Conservation (phyloP, 2,329 filamentous ascomycete genomes). For the Ceratocystis cubensis region DNA sequence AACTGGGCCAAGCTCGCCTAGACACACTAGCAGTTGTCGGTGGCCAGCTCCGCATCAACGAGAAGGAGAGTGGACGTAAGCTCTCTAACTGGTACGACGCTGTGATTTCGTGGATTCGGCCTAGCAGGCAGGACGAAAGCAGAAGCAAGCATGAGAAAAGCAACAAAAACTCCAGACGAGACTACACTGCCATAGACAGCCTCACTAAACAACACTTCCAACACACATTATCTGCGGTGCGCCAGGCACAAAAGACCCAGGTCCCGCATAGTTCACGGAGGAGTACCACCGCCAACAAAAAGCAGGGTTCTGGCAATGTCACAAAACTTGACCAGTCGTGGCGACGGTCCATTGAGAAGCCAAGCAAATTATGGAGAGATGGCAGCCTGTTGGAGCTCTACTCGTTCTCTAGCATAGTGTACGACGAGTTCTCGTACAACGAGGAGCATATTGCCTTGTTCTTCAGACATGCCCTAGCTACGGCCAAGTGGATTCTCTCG, state of each 20-base stretch:
- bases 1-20: slow-evolving; percentile 13
- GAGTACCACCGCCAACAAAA: not conserved
- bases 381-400: slow-evolving; percentile 29
- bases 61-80: slow-evolving; percentile 21
- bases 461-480: slow-evolving; percentile 27
- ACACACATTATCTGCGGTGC: not conserved
- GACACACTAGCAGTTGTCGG: slow-evolving; percentile 19
- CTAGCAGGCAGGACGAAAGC: not conserved
- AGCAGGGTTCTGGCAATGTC: not conserved
- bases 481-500: slow-evolving; percentile 34
- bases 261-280: slow-evolving; percentile 13
- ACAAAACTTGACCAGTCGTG: slow-evolving; percentile 7
- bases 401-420: slow-evolving; percentile 31
- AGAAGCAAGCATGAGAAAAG: not conserved
- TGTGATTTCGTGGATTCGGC: slow-evolving; percentile 14
- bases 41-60: slow-evolving; percentile 17
- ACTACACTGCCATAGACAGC: slow-evolving; percentile 4
- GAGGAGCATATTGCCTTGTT: slow-evolving; percentile 28
- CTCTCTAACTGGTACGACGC: slow-evolving; percentile 18
- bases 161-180: not conserved
- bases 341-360: not conserved
- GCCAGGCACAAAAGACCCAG: slow-evolving; percentile 7
- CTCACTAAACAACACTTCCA: not conserved
- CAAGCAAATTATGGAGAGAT: slow-evolving; percentile 17
- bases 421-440: slow-evolving; percentile 35